Evolutionary conservation across 805 yeast genomes (phyloP).

Genomic region (Barnettozyma wickerhamii): DNA sequence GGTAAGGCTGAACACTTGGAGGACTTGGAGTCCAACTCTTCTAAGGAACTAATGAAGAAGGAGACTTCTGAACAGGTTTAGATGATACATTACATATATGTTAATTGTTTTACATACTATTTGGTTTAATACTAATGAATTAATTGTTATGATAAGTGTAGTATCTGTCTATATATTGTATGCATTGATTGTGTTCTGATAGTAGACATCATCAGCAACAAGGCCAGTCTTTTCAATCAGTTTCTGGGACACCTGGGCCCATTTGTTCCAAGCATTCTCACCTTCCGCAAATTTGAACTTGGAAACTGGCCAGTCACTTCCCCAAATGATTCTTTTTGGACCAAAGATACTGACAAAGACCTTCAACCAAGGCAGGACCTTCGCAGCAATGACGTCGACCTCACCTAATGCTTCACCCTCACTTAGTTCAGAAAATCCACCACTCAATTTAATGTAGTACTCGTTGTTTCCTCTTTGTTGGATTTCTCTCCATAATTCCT

Average conservation of each 20-base stretch:
- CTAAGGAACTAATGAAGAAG: too few relatives aligned
- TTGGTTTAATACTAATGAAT: too few relatives aligned
- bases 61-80: too few relatives aligned
- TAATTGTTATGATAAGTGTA: too few relatives aligned
- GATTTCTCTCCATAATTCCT: conserved; percentile 20
- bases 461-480: conserved; percentile 12
- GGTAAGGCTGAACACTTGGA: not conserved
- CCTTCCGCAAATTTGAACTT: conserved; percentile 18
- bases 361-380: conserved; percentile 31
- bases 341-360: conserved; percentile 30
- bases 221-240: conserved; percentile 19
- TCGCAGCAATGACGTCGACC: conserved; percentile 14
- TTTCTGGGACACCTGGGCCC: conserved; percentile 23
- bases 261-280: conserved; percentile 17
- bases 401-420: conserved; percentile 13
- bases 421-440: conserved; percentile 37
- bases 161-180: conserved; percentile 17
- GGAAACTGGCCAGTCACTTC: conserved; percentile 45
- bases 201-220: conserved; percentile 16
- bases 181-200: conserved; percentile 19
- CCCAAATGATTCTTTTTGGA: conserved; percentile 32
- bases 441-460: conserved; percentile 36
- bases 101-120: too few relatives aligned
- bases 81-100: too few relatives aligned
- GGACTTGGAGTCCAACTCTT: too few relatives aligned